Percentiles rank a stretch among this genome's conserved stretches.
Conservation (phyloP, 495 filamentous ascomycete species). For the Neurospora intermedia region DNA sequence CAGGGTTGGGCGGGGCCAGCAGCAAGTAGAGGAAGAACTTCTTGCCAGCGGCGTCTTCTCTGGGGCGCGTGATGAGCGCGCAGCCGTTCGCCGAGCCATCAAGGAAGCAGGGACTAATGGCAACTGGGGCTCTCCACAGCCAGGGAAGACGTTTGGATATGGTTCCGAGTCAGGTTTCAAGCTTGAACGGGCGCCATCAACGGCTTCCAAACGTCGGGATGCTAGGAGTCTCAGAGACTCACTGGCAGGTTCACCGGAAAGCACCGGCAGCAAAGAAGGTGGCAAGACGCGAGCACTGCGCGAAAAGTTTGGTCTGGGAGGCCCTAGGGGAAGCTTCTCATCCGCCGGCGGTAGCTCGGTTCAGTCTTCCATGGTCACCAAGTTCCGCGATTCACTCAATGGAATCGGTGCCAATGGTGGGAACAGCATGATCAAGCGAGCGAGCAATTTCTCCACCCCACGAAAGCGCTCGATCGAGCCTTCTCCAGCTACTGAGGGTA, state of each 20-base stretch:
- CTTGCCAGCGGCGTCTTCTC: slow-evolving; percentile 32
- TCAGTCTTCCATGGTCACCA: slow-evolving; percentile 1
- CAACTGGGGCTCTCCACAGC: background rate
- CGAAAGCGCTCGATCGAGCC: slow-evolving; percentile 14
- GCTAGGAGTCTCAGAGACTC: background rate
- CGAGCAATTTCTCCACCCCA: slow-evolving; percentile 14
- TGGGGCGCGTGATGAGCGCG: slow-evolving; percentile 26
- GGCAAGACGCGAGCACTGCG: slow-evolving; percentile 22
- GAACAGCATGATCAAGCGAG: slow-evolving; percentile 1
- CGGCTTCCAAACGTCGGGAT: background rate
- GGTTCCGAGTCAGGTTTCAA: slow-evolving; percentile 15
- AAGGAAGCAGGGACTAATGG: slow-evolving; percentile 3
- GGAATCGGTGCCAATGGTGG: background rate
- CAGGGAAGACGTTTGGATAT: slow-evolving; percentile 5
- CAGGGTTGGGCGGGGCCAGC: background rate
- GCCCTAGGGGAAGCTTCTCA: slow-evolving; percentile 15
- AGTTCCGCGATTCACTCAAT: slow-evolving; percentile 14
- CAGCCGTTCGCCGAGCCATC: slow-evolving; percentile 20
- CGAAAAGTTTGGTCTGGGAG: slow-evolving; percentile 20
- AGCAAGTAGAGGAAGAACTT: slow-evolving; percentile 27
- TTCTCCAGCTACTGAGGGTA: slow-evolving; percentile 7
- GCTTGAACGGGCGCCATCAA: slow-evolving; percentile 8
- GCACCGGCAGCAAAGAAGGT: slow-evolving; percentile 13
- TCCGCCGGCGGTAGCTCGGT: slow-evolving; percentile 2
- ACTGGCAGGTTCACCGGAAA: slow-evolving; percentile 4